These are phyloP conservation scores for Cordyceps militaris DNA, from an alignment of 2,329 filamentous ascomycete genomes.

Conservation along the genomic window DNA sequence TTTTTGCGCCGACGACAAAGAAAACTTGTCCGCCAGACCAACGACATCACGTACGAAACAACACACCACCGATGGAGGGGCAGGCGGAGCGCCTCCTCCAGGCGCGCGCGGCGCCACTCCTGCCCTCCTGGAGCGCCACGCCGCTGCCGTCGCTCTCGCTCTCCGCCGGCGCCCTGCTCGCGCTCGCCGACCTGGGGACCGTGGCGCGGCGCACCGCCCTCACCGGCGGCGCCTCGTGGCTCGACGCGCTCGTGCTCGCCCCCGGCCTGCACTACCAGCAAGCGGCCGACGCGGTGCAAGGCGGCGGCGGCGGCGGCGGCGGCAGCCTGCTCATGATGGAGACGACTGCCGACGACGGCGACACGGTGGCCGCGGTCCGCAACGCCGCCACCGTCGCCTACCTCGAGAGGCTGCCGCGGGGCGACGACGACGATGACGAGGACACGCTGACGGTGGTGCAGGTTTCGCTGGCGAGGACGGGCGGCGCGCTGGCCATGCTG, in stretches of 20 bases:
- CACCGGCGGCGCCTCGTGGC: conserved; percentile 47
- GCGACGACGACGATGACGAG: background rate
- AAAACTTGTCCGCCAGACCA: too few species aligned
- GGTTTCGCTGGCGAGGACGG: conserved; percentile 18
- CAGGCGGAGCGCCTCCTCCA: background rate
- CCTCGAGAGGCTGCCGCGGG: conserved; percentile 23
- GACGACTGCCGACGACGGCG: conserved; percentile 30
- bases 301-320: conserved; percentile 21
- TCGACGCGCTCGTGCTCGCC: conserved; percentile 50
- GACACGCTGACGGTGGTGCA: too few species aligned
- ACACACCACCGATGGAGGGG: background rate
- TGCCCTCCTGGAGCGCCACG: conserved; percentile 37
- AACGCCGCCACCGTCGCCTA: conserved; percentile 49
- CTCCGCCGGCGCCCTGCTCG: conserved; percentile 48
- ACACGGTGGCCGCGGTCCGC: conserved; percentile 30
- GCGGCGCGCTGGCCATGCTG: conserved; percentile 9
- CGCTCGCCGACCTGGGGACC: conserved; percentile 51
- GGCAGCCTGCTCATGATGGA: background rate
- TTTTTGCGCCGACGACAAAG: too few species aligned
- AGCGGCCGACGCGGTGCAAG: conserved; percentile 43
- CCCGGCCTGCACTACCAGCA: conserved; percentile 57
- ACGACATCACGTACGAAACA: too few species aligned
- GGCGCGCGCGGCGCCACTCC: conserved; percentile 19
- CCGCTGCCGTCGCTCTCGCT: conserved; percentile 40
- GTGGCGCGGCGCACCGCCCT: conserved; percentile 50